phyloP scores from a whole-genome alignment of 2,329 filamentous ascomycete species.

The Phoma sp. region DNA sequence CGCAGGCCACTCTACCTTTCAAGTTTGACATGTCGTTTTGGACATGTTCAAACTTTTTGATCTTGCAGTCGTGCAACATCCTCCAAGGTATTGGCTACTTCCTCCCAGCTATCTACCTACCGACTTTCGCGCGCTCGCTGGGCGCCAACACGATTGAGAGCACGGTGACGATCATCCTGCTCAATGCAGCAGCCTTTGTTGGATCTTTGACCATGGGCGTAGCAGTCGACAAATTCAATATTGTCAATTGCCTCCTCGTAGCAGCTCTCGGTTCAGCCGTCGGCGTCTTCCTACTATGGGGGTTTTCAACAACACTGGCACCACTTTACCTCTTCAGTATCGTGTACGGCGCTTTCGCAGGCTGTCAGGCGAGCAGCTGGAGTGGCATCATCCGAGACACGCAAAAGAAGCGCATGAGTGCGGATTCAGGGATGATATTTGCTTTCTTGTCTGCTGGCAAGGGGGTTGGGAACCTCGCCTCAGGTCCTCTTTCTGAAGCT shows the following conservation, averaged over 20 bases:
- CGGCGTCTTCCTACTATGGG: slow-evolving; percentile 54
- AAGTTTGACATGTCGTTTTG: slow-evolving; percentile 47
- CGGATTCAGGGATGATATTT: slow-evolving; percentile 58
- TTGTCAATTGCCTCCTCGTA: slow-evolving; percentile 47
- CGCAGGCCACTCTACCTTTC: slow-evolving; percentile 39
- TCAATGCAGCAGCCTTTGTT: slow-evolving; percentile 48
- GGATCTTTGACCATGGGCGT: slow-evolving; percentile 49
- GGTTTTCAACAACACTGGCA: slow-evolving; percentile 50
- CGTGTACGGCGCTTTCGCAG: slow-evolving; percentile 51
- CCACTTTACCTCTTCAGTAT: slow-evolving; percentile 53
- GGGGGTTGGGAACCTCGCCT: slow-evolving; percentile 58
- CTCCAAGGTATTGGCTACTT: slow-evolving; percentile 53
- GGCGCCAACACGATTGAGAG: slow-evolving; percentile 44
- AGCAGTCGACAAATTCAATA: slow-evolving; percentile 48
- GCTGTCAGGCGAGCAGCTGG: slow-evolving; percentile 51
- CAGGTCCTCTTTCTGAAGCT: slow-evolving; percentile 59
- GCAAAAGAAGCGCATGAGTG: slow-evolving; percentile 39
- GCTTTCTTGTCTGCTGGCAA: slow-evolving; percentile 56
- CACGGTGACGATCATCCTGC: slow-evolving; percentile 48
- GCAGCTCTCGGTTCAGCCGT: slow-evolving; percentile 45
- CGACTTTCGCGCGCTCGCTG: slow-evolving; percentile 48
- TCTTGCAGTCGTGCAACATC: slow-evolving; percentile 52
- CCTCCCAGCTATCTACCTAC: slow-evolving; percentile 52
- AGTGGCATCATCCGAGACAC: slow-evolving; percentile 54
- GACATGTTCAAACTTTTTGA: slow-evolving; percentile 43